These are phyloP conservation scores for Neurospora sp. DNA, from an alignment of 495 filamentous ascomycete species.

Conservation along the genomic window DNA sequence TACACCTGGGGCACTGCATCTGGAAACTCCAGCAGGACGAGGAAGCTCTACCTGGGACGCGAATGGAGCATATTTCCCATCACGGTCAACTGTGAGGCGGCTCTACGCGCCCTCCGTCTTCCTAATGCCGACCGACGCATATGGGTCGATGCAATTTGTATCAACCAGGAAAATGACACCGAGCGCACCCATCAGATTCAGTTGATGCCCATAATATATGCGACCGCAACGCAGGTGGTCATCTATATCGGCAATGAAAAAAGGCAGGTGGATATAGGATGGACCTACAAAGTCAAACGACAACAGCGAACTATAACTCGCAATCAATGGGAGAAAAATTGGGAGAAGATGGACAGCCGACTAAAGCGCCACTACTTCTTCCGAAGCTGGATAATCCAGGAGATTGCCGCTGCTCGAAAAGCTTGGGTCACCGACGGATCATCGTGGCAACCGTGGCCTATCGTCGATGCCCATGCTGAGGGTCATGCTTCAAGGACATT, in stretches of 20 bases:
- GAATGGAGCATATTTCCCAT: slow-evolving; percentile 12
- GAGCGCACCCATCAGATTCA: slow-evolving; percentile 19
- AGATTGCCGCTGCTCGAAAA: slow-evolving; percentile 12
- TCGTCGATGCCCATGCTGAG: neutral
- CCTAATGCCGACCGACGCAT: slow-evolving; percentile 7
- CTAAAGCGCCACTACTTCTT: slow-evolving; percentile 14
- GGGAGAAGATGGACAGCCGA: slow-evolving; percentile 7
- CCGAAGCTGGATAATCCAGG: slow-evolving; percentile 18
- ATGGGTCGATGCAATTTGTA: slow-evolving; percentile 26
- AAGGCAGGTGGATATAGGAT: neutral
- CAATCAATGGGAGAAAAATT: slow-evolving; percentile 4
- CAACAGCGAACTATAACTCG: neutral
- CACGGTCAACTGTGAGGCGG: slow-evolving; percentile 12
- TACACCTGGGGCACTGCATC: slow-evolving; percentile 13
- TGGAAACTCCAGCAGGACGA: slow-evolving; percentile 8
- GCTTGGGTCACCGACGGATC: slow-evolving; percentile 11
- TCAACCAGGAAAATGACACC: slow-evolving; percentile 16
- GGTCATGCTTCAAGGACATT: neutral
- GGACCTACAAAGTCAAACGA: neutral
- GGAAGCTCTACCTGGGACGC: slow-evolving; percentile 12
- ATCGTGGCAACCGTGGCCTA: slow-evolving; percentile 10
- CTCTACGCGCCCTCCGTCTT: slow-evolving; percentile 9
- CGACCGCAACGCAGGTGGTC: slow-evolving; percentile 16
- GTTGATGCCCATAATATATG: slow-evolving; percentile 24
- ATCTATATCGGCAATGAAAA: slow-evolving; percentile 17